These are phyloP conservation scores for Trichoderma hamatum DNA, from an alignment of 2,329 filamentous ascomycete genomes.

Conservation along the genomic window DNA sequence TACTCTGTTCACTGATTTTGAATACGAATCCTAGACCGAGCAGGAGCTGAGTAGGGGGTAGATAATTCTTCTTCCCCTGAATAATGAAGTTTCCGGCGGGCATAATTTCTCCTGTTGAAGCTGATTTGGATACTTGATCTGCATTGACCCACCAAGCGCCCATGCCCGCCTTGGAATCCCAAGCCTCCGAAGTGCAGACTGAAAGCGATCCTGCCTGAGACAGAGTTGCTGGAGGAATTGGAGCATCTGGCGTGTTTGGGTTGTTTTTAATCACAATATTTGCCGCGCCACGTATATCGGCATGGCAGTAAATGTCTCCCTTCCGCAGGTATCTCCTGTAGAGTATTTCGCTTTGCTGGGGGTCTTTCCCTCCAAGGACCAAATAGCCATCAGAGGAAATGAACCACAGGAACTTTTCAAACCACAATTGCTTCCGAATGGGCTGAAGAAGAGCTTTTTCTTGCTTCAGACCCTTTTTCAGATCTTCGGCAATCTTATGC, in stretches of 20 bases:
- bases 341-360: slow-evolving; percentile 87
- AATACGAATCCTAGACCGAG: slow-evolving; percentile 89
- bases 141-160: slow-evolving; percentile 94
- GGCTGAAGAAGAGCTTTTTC: slow-evolving; percentile 87
- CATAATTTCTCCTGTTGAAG: slow-evolving; percentile 77
- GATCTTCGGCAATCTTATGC: slow-evolving; percentile 80
- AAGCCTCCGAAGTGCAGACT: slow-evolving; percentile 84
- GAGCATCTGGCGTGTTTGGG: slow-evolving; percentile 72
- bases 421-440: slow-evolving; percentile 86
- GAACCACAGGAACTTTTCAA: slow-evolving; percentile 96
- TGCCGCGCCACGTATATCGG: slow-evolving; percentile 81
- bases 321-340: slow-evolving; percentile 84
- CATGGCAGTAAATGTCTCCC: slow-evolving; percentile 90
- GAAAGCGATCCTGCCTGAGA: slow-evolving; percentile 86
- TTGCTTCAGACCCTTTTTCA: slow-evolving; percentile 86
- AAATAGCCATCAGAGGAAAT: slow-evolving; percentile 94
- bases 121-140: slow-evolving; percentile 87
- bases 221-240: slow-evolving; percentile 87
- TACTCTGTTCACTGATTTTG: slow-evolving; percentile 85
- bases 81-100: slow-evolving; percentile 78
- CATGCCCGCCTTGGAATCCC: slow-evolving; percentile 97
- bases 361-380: slow-evolving; percentile 85
- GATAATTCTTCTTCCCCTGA: slow-evolving; percentile 83
- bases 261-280: slow-evolving; percentile 92
- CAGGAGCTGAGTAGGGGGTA: slow-evolving; percentile 84